Base-by-base conservation (phyloP, 2,329 filamentous ascomycete species). In the Phoma herbarum region DNA sequence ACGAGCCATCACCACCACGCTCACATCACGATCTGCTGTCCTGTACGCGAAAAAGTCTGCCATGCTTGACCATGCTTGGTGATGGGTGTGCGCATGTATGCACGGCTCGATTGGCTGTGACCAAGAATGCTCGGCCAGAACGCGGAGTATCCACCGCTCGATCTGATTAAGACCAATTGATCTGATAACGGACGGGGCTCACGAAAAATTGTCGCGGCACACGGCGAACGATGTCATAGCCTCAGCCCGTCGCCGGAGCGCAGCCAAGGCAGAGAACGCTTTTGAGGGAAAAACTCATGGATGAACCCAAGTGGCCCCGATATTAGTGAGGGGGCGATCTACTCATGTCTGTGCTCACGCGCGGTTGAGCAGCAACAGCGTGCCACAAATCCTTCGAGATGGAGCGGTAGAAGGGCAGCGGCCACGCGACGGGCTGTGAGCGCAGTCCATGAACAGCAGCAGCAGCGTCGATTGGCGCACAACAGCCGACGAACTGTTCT, bases 291-390 rank as follows among this genome's bases (percentile, higher is more conserved):
- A 51, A 43, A 37, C 43, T 25, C 41, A 43, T 35, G 44, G 47
- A 53, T 45, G 39, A 52, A 51, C 28, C 45, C 60, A 52, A 63
- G 60, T 70, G 58, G 35, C 57, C 61, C 62, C 59, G 65, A 69
- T 64, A 68, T 69, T 68, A 65, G 46, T 58, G 56, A 59, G 66
- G 63, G 60, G 57, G 52, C 16, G 57, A 67, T 68, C 56, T 62
- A 57, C 64, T 61, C 62, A 59, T 22, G 59, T 55, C 29, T 59
- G 37, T 60, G 59, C 44, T 56, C 57, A 25, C 6, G n/a, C 47
- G 20, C 29, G 31, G 26, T 18, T 28, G 26, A 43, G 43, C 43
- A 43, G 33, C 44, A 12, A 29, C 29, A 28, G 25, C 45, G 16
- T 31, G 29, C 39, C 26, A 35, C 45, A 33, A 16, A 14, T 16